A percentile compares a stretch with the other conserved stretches of the same genome.
Evolutionary conservation across 2,329 filamentous ascomycete genomes (phyloP).

Genomic region (Fusarium begoniae): DNA sequence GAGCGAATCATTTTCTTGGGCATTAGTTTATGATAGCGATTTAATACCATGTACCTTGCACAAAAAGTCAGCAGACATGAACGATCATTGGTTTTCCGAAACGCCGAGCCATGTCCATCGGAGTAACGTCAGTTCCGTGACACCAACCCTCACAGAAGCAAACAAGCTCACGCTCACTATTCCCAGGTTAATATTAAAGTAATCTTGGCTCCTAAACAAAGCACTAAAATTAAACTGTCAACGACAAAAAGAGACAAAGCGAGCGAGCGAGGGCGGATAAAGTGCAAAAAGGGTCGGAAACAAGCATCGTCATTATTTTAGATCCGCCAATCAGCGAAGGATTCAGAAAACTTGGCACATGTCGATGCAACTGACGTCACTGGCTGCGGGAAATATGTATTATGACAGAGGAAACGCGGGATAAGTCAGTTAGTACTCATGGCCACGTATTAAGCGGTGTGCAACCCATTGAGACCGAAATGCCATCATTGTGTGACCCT

Average conservation of each 20-base stretch:
- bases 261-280: not conserved
- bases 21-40: not conserved
- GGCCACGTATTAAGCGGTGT: conserved; percentile 12
- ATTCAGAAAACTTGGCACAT: conserved; percentile 16
- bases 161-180: not conserved
- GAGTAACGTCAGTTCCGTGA: not conserved
- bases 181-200: not conserved
- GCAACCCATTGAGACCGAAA: not conserved
- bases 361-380: conserved; percentile 7
- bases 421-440: not conserved
- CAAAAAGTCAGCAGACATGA: not conserved
- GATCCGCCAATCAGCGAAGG: not conserved
- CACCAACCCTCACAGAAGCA: not conserved
- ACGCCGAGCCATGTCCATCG: not conserved
- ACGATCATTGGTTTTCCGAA: not conserved
- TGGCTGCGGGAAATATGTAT: conserved; percentile 4
- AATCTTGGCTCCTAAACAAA: not conserved
- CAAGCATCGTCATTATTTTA: conserved; percentile 1
- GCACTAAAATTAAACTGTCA: conserved; percentile 22
- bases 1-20: not conserved
- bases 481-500: conserved; percentile 25
- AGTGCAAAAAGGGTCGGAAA: conserved; percentile 1
- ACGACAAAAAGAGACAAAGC: conserved; percentile 10
- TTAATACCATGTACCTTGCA: not conserved
- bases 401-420: conserved; percentile 11